phyloP scores from a whole-genome alignment of 331 rosid genomes.

The Quercus tomentella region DNA sequence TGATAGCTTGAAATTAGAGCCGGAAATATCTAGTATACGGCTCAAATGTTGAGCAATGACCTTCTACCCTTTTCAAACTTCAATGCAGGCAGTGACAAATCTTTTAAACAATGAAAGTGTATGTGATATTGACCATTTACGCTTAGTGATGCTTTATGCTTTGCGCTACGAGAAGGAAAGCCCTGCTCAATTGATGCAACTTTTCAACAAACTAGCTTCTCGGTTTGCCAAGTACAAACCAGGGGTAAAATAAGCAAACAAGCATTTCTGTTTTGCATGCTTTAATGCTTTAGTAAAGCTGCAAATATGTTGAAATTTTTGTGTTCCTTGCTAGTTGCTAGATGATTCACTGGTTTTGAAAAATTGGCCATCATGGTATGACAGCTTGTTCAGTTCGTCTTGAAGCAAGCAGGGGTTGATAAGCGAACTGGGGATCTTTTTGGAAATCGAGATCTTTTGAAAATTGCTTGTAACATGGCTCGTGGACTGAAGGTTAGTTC shows the following conservation, averaged over 20 bases:
- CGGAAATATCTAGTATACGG: too few species aligned
- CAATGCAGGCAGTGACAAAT: conserved; percentile 74
- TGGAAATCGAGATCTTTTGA: conserved; percentile 89
- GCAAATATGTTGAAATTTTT: conserved; percentile 5
- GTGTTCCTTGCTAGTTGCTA: conserved; percentile 7
- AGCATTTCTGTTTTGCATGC: not conserved
- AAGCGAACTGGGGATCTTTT: conserved; percentile 86
- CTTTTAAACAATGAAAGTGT: conserved; percentile 67
- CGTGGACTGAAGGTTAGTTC: conserved; percentile 86
- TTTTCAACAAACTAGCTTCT: conserved; percentile 85
- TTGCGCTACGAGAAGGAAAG: conserved; percentile 93
- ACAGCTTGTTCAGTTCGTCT: conserved; percentile 95
- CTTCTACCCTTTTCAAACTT: conserved; percentile 22
- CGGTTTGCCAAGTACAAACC: conserved; percentile 80
- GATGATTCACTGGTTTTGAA: conserved; percentile 25
- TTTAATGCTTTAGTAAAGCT: not conserved
- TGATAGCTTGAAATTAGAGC: conserved; percentile 12
- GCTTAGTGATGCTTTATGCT: conserved; percentile 94
- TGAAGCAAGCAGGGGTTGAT: conserved; percentile 98
- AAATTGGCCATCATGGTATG: conserved; percentile 26
- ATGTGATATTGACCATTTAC: conserved; percentile 71
- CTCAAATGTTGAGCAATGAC: conserved; percentile 5
- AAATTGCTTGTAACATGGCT: conserved; percentile 98
- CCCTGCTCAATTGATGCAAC: conserved; percentile 94
- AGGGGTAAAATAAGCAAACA: conserved; percentile 59